A percentile compares a stretch with the other conserved stretches of the same genome.
These are phyloP conservation scores for Fraxinus excelsior DNA, from an alignment of 257 asterid genomes.

Conservation along the genomic window DNA sequence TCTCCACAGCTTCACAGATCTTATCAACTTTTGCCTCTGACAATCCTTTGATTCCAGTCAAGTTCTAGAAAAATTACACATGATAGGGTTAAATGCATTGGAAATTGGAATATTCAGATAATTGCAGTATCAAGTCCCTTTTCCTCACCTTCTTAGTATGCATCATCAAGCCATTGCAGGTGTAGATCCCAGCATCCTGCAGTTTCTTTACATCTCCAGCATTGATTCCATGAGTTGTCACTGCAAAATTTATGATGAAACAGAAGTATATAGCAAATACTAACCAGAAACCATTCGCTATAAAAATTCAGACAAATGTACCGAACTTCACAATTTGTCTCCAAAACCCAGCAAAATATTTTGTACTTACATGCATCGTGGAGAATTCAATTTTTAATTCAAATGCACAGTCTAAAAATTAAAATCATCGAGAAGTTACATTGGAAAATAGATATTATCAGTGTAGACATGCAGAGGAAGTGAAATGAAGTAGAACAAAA, in stretches of 20 bases:
- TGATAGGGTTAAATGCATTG: background rate
- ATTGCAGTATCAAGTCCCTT: slow-evolving; percentile 7
- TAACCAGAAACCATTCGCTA: background rate
- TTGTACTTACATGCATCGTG: background rate
- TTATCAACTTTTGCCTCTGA: slow-evolving; percentile 99
- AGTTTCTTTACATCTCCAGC: slow-evolving; percentile 99
- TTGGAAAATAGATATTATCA: background rate
- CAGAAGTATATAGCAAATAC: background rate
- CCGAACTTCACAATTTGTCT: background rate
- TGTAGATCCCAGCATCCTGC: slow-evolving; percentile 94
- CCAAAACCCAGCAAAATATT: background rate
- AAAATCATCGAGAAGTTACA: background rate
- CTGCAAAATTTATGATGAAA: slow-evolving; percentile 39
- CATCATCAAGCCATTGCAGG: slow-evolving; percentile 98
- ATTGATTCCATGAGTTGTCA: slow-evolving; percentile 88
- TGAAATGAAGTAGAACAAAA: background rate
- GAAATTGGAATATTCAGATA: background rate
- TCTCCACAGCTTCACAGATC: slow-evolving; percentile 98
- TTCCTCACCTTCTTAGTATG: slow-evolving; percentile 84
- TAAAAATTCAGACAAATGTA: background rate
- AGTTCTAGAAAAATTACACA: slow-evolving; percentile 44
- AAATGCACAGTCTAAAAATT: background rate
- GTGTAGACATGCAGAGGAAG: background rate
- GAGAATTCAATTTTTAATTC: background rate
- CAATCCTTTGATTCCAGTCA: slow-evolving; percentile 96